Percentiles rank a stretch among this genome's conserved stretches.
Evolutionary conservation across 208 protist species (phyloP).

Genomic region (Naegleria lovaniensis): DNA sequence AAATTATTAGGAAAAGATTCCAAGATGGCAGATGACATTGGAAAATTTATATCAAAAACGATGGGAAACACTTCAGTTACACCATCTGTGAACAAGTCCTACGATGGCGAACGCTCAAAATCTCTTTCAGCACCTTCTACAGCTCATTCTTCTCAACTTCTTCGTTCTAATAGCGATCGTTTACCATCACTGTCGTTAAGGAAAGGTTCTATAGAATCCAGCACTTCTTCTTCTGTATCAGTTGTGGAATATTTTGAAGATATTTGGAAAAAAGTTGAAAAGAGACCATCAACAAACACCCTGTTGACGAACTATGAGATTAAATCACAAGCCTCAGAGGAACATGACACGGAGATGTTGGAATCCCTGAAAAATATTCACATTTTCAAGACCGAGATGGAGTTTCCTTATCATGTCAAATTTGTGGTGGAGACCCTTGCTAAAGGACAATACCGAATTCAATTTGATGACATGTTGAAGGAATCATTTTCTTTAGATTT

Average conservation of each 20-base stretch:
- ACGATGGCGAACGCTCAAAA: background rate
- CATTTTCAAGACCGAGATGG: background rate
- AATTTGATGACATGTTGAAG: background rate
- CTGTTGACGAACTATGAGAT: background rate
- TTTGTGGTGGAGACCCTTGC: background rate
- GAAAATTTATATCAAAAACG: background rate
- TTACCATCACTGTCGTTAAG: background rate
- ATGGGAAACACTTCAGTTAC: background rate
- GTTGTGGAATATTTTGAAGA: background rate
- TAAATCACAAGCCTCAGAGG: background rate
- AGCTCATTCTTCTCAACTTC: background rate
- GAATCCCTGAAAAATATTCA: background rate
- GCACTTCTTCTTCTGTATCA: background rate
- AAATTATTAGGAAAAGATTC: background rate
- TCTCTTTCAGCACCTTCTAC: background rate
- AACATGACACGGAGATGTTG: background rate
- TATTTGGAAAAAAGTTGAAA: background rate
- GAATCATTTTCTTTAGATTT: background rate
- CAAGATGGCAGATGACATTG: background rate
- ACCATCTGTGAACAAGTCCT: background rate
- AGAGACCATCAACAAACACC: background rate
- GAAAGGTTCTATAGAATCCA: background rate
- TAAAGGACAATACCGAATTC: background rate
- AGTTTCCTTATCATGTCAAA: background rate
- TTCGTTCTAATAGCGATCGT: background rate